These are phyloP conservation scores for Diospyros kaki DNA, from an alignment of 148 eudicot genomes.

Conservation along the genomic window DNA sequence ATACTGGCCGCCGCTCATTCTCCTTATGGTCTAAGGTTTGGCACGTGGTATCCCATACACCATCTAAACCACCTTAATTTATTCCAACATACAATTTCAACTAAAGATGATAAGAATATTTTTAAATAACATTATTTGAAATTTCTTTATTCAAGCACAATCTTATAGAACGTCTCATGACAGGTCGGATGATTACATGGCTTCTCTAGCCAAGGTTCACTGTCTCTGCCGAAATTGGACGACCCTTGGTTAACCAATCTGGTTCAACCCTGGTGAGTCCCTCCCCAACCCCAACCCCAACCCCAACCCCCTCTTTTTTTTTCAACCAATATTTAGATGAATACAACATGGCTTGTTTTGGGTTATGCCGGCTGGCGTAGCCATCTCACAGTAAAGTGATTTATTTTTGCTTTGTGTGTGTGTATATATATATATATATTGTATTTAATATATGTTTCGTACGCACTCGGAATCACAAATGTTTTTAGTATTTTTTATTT, in stretches of 20 bases:
- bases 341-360: neutral
- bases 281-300: neutral
- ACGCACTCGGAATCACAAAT: too few species aligned
- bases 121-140: too few species aligned
- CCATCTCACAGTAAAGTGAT: too few species aligned
- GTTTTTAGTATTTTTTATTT: too few species aligned
- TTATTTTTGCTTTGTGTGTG: too few species aligned
- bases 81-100: neutral
- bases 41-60: neutral
- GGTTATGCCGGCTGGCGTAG: too few species aligned
- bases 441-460: too few species aligned
- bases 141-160: too few species aligned
- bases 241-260: slow-evolving; percentile 28
- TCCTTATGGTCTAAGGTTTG: slow-evolving; percentile 72
- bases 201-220: slow-evolving; percentile 79
- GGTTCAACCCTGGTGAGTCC: neutral
- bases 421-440: too few species aligned
- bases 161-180: neutral
- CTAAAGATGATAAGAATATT: too few species aligned
- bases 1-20: slow-evolving; percentile 62
- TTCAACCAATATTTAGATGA: neutral
- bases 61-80: neutral
- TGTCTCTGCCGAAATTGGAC: slow-evolving; percentile 75
- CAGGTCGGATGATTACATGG: slow-evolving; percentile 98
- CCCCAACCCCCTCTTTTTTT: neutral